A percentile compares a stretch with the other conserved stretches of the same genome.
These are phyloP conservation scores for Stemphylium lycopersici DNA, from an alignment of 2,329 filamentous ascomycete species.

Conservation along the genomic window DNA sequence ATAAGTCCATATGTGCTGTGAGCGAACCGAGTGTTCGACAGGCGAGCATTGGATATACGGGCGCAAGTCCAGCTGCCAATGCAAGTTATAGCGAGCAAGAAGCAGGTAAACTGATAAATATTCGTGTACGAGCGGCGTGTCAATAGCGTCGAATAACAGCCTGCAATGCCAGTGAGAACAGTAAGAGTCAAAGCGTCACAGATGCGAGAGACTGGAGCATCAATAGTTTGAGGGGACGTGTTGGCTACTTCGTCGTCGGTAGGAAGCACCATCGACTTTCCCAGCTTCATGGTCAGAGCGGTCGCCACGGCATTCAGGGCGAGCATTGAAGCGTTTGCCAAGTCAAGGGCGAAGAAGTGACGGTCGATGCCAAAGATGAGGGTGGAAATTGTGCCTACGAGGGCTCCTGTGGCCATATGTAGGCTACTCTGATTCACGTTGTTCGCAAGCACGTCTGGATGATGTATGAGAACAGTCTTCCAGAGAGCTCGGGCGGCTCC, in stretches of 20 bases:
- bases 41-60: background rate
- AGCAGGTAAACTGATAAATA: conserved; percentile 18
- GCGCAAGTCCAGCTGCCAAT: conserved; percentile 4
- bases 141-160: conserved; percentile 18
- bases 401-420: conserved; percentile 2
- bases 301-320: conserved; percentile 17
- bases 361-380: conserved; percentile 4
- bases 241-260: conserved; percentile 4
- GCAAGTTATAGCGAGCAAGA: conserved; percentile 16
- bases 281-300: conserved; percentile 17
- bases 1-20: background rate
- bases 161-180: conserved; percentile 17
- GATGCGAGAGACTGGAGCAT: background rate
- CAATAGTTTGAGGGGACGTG: background rate
- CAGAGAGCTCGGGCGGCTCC: conserved; percentile 22
- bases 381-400: conserved; percentile 10
- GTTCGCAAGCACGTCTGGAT: conserved; percentile 5
- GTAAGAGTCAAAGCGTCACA: conserved; percentile 15
- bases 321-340: conserved; percentile 14
- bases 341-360: conserved; percentile 10
- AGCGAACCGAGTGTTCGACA: background rate
- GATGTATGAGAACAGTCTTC: conserved; percentile 9
- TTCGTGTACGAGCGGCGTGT: conserved; percentile 28
- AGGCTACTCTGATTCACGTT: background rate
- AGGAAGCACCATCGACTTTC: conserved; percentile 26